Evolutionary conservation across 1,284 basidiomycete genomes (phyloP).

Genomic region (Mycena sp.): DNA sequence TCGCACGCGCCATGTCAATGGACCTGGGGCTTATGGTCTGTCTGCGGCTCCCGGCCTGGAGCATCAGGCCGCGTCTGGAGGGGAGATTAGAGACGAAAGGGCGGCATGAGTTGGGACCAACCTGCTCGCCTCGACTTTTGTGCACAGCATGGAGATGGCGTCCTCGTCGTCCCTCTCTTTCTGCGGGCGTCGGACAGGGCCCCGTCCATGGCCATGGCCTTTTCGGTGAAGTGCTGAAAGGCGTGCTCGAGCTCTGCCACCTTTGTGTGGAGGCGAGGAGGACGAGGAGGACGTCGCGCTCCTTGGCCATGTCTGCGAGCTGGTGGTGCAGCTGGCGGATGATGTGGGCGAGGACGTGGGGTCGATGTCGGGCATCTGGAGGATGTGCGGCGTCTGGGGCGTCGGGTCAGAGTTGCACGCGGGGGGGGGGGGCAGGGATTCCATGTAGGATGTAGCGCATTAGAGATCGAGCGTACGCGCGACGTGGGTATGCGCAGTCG

Average conservation of each 20-base stretch:
- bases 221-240: conserved; percentile 69
- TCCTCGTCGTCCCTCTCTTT: conserved; percentile 84
- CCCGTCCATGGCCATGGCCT: conserved; percentile 66
- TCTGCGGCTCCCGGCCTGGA: conserved; percentile 84
- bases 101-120: too few relatives aligned
- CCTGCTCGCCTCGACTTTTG: conserved; percentile 93
- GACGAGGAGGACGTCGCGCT: conserved; percentile 69
- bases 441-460: too few relatives aligned
- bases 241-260: conserved; percentile 70
- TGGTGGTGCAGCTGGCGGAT: conserved; percentile 72
- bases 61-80: conserved; percentile 87
- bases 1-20: conserved; percentile 65
- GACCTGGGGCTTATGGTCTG: conserved; percentile 61
- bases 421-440: conserved; percentile 61
- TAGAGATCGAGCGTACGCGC: too few relatives aligned
- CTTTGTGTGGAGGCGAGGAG: conserved; percentile 59
- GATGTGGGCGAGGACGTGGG: conserved; percentile 78
- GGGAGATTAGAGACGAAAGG: too few relatives aligned
- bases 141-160: conserved; percentile 80
- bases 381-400: conserved; percentile 15
- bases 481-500: too few relatives aligned
- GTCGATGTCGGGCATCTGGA: conserved; percentile 63
- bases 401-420: conserved; percentile 38
- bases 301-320: conserved; percentile 67
- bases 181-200: conserved; percentile 66